Percentiles rank a stretch among this genome's conserved stretches.
Conservation (phyloP, 495 filamentous ascomycete genomes). For the Penicillium psychrofluorescens region DNA sequence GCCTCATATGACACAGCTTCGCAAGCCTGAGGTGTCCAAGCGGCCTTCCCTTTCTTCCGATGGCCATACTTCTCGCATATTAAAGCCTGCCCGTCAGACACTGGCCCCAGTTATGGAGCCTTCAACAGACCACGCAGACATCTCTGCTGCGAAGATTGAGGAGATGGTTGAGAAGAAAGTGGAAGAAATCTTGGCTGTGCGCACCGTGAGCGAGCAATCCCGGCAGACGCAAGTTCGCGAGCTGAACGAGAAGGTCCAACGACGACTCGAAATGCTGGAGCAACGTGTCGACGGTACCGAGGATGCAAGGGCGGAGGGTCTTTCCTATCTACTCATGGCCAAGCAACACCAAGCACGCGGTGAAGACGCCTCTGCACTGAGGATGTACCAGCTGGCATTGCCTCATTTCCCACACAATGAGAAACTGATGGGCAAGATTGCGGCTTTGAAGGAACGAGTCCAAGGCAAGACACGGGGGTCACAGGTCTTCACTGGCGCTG, state of each 20-base stretch:
- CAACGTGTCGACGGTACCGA: conserved; percentile 71
- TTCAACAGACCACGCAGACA: conserved; percentile 20
- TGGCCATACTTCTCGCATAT: conserved; percentile 16
- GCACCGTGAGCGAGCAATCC: conserved; percentile 44
- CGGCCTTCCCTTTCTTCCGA: conserved; percentile 36
- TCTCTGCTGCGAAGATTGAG: conserved; percentile 77
- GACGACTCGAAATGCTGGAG: conserved; percentile 76
- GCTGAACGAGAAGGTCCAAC: conserved; percentile 70
- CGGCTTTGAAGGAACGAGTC: conserved; percentile 55
- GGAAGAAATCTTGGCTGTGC: conserved; percentile 73
- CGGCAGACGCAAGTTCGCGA: conserved; percentile 43
- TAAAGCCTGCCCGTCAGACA: conserved; percentile 20
- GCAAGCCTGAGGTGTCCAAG: conserved; percentile 30
- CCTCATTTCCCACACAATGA: conserved; percentile 81
- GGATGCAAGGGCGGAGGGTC: conserved; percentile 67
- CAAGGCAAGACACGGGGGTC: conserved; percentile 21
- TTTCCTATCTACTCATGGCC: conserved; percentile 81
- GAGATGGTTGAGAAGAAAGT: conserved; percentile 89
- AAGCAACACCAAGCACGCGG: conserved; percentile 82
- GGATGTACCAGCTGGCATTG: conserved; percentile 78
- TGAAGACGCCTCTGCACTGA: conserved; percentile 69
- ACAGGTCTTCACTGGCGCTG: not conserved
- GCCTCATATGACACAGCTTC: conserved; percentile 28
- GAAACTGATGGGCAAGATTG: conserved; percentile 74
- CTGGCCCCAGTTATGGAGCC: conserved; percentile 20